Evolutionary conservation across 352 stramenopile genomes (phyloP), one percentile per base, ranked within the genome.

Genomic region (Pythium periplocum): DNA sequence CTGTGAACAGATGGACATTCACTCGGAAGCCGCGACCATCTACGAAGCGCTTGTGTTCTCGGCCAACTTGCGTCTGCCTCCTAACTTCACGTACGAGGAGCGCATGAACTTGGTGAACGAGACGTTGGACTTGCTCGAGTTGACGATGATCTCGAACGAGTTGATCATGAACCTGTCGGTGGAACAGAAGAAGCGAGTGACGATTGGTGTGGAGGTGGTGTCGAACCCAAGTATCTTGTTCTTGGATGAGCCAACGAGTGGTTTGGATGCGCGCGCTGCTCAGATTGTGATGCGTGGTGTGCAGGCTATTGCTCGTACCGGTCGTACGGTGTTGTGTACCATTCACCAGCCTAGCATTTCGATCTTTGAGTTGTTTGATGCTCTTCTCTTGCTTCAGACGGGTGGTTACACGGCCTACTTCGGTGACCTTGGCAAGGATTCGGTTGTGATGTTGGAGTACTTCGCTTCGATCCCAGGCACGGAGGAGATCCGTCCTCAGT

Each of bases 171-270:
- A 81, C 37, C 52, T 54, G 7, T 95, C 78, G 9, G 82, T 96
- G 41, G 91, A 97, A 62, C 87, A 98, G 59, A 86, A 90, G 62
- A 98, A 98, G 69, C 73, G 91, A n/a, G 68, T 97, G 40, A 91
- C 89, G 6, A 97, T 98, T 53, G 94, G 78, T 43, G 78, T 96
- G 2, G 89, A 98, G 64, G 73, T 98, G 32, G 92, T 96, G 8
- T 60, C 85, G 5, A 97, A 97, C 65, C 94, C 94, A n/a, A 91
- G 91, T 60, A 70, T 98, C 41, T 53, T 98, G 45, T 96, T 98
- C 61, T 59, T 98, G 30, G 91, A 98, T 55, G 93, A 97, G 62
- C 90, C 90, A 0, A 98, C 89, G 0, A 88, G 68, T 64, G 85
- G 87, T 34, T 59, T 98, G 11, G 91, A 98, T 59, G 73, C 81